phyloP scores from a whole-genome alignment of 2,329 filamentous ascomycete species.

The Orbilia ellipsospora region DNA sequence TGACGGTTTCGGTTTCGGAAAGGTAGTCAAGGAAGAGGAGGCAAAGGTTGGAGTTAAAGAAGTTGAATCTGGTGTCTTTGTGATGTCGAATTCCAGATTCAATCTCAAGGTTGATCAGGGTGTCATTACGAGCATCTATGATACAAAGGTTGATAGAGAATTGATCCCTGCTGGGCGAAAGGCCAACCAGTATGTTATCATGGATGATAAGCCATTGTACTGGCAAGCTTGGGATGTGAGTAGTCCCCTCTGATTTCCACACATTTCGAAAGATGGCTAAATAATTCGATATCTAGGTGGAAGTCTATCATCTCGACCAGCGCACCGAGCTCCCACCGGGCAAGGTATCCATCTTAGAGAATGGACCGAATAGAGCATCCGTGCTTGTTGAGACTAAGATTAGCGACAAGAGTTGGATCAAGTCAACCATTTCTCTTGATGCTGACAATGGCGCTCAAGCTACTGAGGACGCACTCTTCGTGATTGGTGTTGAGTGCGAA shows the following conservation, averaged over 20 bases:
- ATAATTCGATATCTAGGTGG: constrained; percentile 87
- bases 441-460: constrained; percentile 65
- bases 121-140: constrained; percentile 84
- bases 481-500: constrained; percentile 81
- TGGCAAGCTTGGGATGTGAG: constrained; percentile 58
- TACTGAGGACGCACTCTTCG: constrained; percentile 73
- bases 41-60: constrained; percentile 69
- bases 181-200: constrained; percentile 91
- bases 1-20: constrained; percentile 42
- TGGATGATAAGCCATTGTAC: constrained; percentile 79
- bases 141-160: constrained; percentile 78
- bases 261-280: constrained; percentile 64
- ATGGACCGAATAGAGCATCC: constrained; percentile 79
- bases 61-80: constrained; percentile 72
- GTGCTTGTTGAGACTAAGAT: constrained; percentile 87
- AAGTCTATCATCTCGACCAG: constrained; percentile 92
- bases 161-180: constrained; percentile 78
- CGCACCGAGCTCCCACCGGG: constrained; percentile 78
- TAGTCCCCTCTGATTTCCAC: constrained; percentile 68
- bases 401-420: constrained; percentile 85
- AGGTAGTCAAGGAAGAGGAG: constrained; percentile 31
- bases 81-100: constrained; percentile 81
- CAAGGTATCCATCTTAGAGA: constrained; percentile 77
- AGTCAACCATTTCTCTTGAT: constrained; percentile 82
- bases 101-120: constrained; percentile 78